These are phyloP conservation scores for Endothia cerciana DNA, from an alignment of 2,329 filamentous ascomycete genomes.

Conservation along the genomic window DNA sequence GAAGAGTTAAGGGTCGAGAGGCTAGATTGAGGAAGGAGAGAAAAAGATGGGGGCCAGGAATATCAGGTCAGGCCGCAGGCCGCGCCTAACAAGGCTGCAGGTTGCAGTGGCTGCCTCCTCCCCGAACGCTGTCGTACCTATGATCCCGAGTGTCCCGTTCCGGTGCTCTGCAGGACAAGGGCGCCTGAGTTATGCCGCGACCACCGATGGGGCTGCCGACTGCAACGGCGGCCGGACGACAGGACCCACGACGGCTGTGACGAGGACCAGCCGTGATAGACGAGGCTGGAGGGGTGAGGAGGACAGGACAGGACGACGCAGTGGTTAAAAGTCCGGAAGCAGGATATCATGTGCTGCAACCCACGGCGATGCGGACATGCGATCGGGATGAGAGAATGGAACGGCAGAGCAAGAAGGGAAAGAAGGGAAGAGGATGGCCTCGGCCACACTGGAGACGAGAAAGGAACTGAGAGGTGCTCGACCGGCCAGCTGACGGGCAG, in stretches of 20 bases:
- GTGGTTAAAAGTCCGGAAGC: not conserved
- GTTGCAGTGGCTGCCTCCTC: conserved; percentile 12
- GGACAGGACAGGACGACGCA: not conserved
- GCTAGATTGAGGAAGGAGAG: not conserved
- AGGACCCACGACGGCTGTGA: conserved; percentile 4
- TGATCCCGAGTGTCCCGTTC: not conserved
- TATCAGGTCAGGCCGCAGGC: conserved; percentile 17
- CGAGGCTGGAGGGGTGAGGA: not conserved
- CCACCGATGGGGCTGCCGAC: not conserved
- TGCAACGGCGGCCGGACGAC: not conserved
- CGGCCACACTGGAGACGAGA: too few relatives aligned
- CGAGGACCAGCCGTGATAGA: not conserved
- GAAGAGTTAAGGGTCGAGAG: not conserved
- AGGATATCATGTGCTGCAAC: not conserved
- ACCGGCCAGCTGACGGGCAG: not conserved
- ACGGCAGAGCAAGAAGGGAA: not conserved
- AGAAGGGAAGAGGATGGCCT: too few relatives aligned
- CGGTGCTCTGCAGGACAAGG: conserved; percentile 5
- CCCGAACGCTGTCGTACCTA: conserved; percentile 21
- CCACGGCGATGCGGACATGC: not conserved
- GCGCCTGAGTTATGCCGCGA: not conserved
- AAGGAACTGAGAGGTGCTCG: not conserved
- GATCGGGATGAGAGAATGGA: too few relatives aligned
- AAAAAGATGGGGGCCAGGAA: conserved; percentile 17
- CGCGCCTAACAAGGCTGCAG: conserved; percentile 27